Evolutionary conservation across 2,329 filamentous ascomycete species (phyloP), one percentile per base, ranked within the genome.

Genomic region (Monosporascus sp.): DNA sequence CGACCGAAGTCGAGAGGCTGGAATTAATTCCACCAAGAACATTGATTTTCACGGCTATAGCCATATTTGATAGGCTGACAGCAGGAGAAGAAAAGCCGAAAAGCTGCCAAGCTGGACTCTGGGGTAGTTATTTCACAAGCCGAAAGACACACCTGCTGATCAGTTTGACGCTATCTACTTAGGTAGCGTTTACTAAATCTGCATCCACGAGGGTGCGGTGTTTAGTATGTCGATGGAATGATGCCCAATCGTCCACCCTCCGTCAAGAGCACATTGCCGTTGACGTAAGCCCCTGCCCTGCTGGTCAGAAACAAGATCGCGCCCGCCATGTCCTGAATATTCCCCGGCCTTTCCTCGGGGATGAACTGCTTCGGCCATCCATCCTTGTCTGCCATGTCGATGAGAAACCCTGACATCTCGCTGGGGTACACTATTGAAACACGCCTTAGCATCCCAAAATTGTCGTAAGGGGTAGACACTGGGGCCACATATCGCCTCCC

Each of bases 261-360:
- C 2, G 74, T 74, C 8, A 82, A 65, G 41, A 81, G 62, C 3
- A 80, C 74, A 57, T 73, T 76, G 5, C 79, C 79, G 64, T 81
- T 82, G 52, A 79, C 56, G 62, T 80, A 83, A 2, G 75, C 77
- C 3, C 79, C 79, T 3, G 78, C 77, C 47, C 70, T 64, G 47
- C 74, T 74, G 2, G 74, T 74, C 60, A 83, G 65, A 68, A 74
- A 84, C 48, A 84, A 59, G 5, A 82, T 68, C 43, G 76, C 64
- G 1, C 79, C 78, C 1, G 77, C 77, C 58, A 83, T 72, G 60
- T 82, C 78, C 59, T 79, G 69, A 55, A 74, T 69, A 25, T 65
- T 60, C 1, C 63, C 63, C 1, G 58, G 27, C 5, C 63, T 54
- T 44, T 64, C 49, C 18, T 57, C 62, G 1, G 64, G 63, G 8